These are phyloP conservation scores for Leptographium galeiforme DNA, from an alignment of 2,329 filamentous ascomycete genomes.

Conservation along the genomic window DNA sequence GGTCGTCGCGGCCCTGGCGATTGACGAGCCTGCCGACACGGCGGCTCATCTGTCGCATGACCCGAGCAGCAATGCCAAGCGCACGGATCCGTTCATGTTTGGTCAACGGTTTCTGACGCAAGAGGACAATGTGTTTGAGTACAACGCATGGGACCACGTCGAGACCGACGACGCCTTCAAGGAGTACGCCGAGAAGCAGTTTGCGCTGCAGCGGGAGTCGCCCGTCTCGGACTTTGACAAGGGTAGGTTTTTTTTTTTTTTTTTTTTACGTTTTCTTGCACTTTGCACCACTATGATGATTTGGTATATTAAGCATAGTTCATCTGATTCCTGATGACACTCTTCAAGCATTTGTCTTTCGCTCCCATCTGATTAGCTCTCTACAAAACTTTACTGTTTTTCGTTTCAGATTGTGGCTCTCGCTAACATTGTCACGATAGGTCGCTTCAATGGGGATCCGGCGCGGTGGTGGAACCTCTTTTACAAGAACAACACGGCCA, in stretches of 20 bases:
- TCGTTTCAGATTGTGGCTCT: background rate
- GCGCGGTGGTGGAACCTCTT: slow-evolving; percentile 98
- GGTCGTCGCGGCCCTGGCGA: slow-evolving; percentile 5
- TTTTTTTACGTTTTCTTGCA: background rate
- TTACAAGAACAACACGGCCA: slow-evolving; percentile 93
- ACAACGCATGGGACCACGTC: slow-evolving; percentile 99
- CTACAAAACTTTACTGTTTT: slow-evolving; percentile 5
- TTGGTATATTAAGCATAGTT: slow-evolving; percentile 53
- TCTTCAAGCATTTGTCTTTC: slow-evolving; percentile 48
- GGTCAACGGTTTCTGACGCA: slow-evolving; percentile 75
- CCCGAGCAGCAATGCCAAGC: slow-evolving; percentile 63
- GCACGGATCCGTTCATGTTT: slow-evolving; percentile 88
- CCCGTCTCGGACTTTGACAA: slow-evolving; percentile 92
- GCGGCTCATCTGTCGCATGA: slow-evolving; percentile 44
- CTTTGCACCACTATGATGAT: slow-evolving; percentile 22
- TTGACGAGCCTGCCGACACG: background rate
- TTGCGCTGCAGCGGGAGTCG: slow-evolving; percentile 66
- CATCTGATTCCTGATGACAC: slow-evolving; percentile 59
- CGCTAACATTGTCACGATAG: slow-evolving; percentile 22
- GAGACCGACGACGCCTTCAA: slow-evolving; percentile 82
- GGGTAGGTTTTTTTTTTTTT: slow-evolving; percentile 34
- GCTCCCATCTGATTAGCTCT: slow-evolving; percentile 53
- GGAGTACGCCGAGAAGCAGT: slow-evolving; percentile 74
- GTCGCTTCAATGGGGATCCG: slow-evolving; percentile 76
- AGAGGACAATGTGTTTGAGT: slow-evolving; percentile 84